Evolutionary conservation across 2,329 filamentous ascomycete species (phyloP), one percentile per base, ranked within the genome.

Genomic region (Pseudocercospora cruenta): DNA sequence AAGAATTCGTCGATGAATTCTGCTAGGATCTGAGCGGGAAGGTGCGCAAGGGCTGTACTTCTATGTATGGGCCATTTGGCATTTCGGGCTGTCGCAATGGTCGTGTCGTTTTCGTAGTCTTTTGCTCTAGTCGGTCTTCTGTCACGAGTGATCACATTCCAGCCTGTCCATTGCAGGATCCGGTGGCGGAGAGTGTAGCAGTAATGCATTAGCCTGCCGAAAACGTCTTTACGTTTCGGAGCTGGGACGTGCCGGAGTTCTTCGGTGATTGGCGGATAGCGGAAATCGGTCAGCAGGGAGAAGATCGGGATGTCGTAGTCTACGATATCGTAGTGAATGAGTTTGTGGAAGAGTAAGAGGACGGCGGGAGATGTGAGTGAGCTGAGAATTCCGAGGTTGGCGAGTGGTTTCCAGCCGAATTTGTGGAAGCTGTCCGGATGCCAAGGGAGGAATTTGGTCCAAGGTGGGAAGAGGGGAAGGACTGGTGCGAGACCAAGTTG

Each of bases 181-280:
- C 19, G 19, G 0, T 59, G 51, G 2, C 74, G 68, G 9, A 71
- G n/a, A 1, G 28, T 36, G 33, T 68, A 74, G 19, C 63, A 67
- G 47, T 72, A 62, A 26, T 74, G 64, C 9, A 73, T 28, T 2
- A 72, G 28, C 64, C 73, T 71, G 16, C 71, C 73, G 19, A 74
- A 36, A 16, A 72, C 71, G 58, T 74, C 72, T 24, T 33, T 14
- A 21, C 45, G 24, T 33, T 14, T 43, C 6, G 19, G n/a, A 14
- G 31, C 16, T 21, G 26, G 2, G 9, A 58, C 53, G 53, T 19
- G 4, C 16, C 26, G 60, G 63, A 31, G 5, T 54, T 28, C 45
- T 31, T 43, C 2, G 12, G 28, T 68, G 54, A 74, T 68, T 2
- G 58, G 33, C 19, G 71, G 71, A 45, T 69, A 67, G 31, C 68